Percentiles rank a stretch among this genome's conserved stretches.
phyloP scores from a whole-genome alignment of 371 early-diverging fungal species.

The Apophysomyces elegans region DNA sequence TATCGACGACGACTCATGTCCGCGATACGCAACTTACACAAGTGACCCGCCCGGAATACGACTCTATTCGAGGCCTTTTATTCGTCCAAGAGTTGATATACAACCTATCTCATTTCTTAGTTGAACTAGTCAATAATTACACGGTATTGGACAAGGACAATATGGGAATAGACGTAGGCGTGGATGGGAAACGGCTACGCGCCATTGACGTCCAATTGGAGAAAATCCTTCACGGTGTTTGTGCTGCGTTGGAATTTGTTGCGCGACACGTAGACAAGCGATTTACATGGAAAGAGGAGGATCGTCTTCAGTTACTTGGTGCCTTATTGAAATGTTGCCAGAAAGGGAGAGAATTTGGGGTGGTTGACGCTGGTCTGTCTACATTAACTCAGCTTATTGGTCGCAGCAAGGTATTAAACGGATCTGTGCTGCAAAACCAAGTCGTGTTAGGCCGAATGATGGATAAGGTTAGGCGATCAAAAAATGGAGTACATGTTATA shows the following conservation, averaged over 20 bases:
- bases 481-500: background rate
- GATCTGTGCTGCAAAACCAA: constrained; percentile 17
- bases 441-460: constrained; percentile 29
- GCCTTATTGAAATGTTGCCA: constrained; percentile 54
- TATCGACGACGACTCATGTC: constrained; percentile 26
- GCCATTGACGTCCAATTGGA: constrained; percentile 43
- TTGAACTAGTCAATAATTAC: constrained; percentile 38
- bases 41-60: constrained; percentile 34
- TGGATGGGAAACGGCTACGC: constrained; percentile 39
- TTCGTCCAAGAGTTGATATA: constrained; percentile 39
- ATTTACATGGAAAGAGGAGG: constrained; percentile 22
- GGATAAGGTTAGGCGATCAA: constrained; percentile 29
- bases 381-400: constrained; percentile 39
- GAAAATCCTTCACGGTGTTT: constrained; percentile 31
- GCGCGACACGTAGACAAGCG: constrained; percentile 26
- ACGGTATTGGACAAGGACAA: constrained; percentile 31
- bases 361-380: constrained; percentile 52
- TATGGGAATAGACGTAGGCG: constrained; percentile 45
- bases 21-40: constrained; percentile 2
- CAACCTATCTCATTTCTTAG: constrained; percentile 31
- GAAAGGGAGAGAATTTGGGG: constrained; percentile 48
- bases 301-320: constrained; percentile 25
- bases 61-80: constrained; percentile 38
- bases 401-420: constrained; percentile 25
- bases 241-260: constrained; percentile 29